Percentiles rank a stretch among this genome's conserved stretches.
Conservation (phyloP, 1,284 basidiomycete species). For the Mycena sp. region DNA sequence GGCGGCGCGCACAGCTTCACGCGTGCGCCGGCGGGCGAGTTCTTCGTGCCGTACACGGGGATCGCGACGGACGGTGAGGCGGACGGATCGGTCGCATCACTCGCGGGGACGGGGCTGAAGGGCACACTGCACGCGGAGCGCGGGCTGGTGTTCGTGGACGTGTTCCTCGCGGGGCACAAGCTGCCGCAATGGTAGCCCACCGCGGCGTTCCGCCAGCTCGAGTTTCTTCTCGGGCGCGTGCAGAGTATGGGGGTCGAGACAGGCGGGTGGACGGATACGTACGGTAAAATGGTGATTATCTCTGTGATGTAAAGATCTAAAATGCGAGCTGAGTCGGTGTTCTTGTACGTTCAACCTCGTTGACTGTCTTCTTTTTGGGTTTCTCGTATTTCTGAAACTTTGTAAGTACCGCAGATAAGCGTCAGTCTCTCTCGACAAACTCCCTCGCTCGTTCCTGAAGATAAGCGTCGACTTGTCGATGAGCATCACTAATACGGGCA, state of each 20-base stretch:
- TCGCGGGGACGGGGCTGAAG: not conserved
- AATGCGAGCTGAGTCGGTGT: too few species aligned
- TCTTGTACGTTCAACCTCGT: too few species aligned
- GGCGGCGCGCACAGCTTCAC: not conserved
- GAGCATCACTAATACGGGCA: too few species aligned
- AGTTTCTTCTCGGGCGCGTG: not conserved
- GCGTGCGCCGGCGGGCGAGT: not conserved
- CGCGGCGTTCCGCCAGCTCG: constrained; percentile 6
- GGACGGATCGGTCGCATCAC: not conserved
- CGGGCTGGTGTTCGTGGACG: not conserved
- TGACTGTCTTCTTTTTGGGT: too few species aligned
- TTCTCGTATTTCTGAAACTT: too few species aligned
- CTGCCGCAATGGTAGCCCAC: not conserved
- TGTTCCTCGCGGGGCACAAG: not conserved
- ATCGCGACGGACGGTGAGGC: not conserved
- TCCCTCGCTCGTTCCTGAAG: too few species aligned
- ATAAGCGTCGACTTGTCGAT: too few species aligned
- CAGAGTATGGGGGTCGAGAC: not conserved
- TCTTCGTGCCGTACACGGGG: constrained; percentile 5
- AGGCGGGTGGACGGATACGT: not conserved
- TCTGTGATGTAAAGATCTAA: too few species aligned
- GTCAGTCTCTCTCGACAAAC: too few species aligned
- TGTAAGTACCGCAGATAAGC: too few species aligned
- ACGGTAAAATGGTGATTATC: too few species aligned
- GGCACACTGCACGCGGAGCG: constrained; percentile 4